Evolutionary conservation across 768 basidiomycete genomes (phyloP).

Genomic region (Pleurotus djamor): DNA sequence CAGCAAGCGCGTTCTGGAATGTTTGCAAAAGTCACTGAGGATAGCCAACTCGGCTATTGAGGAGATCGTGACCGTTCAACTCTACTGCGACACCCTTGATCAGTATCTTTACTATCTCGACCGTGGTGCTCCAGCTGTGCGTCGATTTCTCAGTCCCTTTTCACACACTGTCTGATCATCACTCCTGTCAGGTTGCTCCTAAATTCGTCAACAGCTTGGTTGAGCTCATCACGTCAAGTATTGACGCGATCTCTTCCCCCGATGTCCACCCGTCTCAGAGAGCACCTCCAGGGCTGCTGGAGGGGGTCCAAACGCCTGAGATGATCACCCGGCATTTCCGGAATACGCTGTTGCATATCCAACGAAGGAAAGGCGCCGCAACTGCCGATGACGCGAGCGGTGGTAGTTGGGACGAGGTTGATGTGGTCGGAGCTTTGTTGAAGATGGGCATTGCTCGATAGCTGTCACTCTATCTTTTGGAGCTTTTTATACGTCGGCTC

Average conservation of each 20-base stretch:
- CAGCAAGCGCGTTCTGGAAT: conserved; percentile 96
- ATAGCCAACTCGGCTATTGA: conserved; percentile 97
- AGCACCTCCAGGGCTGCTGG: conserved; percentile 85
- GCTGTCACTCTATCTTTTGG: conserved; percentile 11
- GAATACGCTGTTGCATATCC: conserved; percentile 85
- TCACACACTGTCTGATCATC: neutral
- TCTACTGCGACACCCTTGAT: conserved; percentile 96
- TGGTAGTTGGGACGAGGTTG: conserved; percentile 74
- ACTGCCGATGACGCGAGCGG: conserved; percentile 9
- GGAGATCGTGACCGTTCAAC: conserved; percentile 93
- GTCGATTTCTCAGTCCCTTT: conserved; percentile 22
- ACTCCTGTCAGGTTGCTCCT: conserved; percentile 71
- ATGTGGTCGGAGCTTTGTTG: conserved; percentile 81
- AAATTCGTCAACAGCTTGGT: conserved; percentile 97
- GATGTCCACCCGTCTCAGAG: conserved; percentile 89
- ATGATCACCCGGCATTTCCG: conserved; percentile 94
- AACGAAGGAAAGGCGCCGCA: conserved; percentile 63
- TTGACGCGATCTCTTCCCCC: conserved; percentile 86
- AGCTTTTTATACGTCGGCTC: neutral
- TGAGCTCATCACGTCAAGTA: conserved; percentile 91
- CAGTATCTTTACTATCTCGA: conserved; percentile 97
- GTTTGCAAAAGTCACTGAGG: conserved; percentile 92
- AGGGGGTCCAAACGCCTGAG: conserved; percentile 89
- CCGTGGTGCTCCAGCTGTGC: conserved; percentile 85
- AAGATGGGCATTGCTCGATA: conserved; percentile 83